Conservation (phyloP, 306 rosid species). For the Cajanus cajan region DNA sequence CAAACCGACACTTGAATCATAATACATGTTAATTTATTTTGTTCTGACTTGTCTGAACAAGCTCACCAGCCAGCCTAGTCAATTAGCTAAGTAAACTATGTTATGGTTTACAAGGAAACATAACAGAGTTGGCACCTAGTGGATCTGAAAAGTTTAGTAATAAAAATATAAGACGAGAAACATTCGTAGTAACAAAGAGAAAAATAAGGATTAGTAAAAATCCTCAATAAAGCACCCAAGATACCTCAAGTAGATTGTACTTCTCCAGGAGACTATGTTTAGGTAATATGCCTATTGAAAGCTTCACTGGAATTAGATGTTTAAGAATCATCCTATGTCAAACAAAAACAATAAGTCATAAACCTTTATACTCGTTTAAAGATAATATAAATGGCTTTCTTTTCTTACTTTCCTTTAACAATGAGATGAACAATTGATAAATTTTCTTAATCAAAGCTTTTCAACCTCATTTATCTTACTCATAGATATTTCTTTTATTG, state of each 20-base stretch:
- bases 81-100: not conserved
- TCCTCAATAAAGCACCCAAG: constrained; percentile 12
- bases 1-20: not conserved
- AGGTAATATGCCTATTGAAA: constrained; percentile 93
- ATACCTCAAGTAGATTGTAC: constrained; percentile 83
- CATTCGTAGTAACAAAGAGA: not conserved
- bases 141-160: not conserved
- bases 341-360: constrained; percentile 27
- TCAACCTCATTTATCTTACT: not conserved
- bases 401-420: not conserved
- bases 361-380: not conserved
- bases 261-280: constrained; percentile 64
- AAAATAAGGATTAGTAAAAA: not conserved
- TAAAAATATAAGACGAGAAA: not conserved
- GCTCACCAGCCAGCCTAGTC: constrained; percentile 14
- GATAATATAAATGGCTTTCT: constrained; percentile 8
- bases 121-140: not conserved
- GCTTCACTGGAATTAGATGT: constrained; percentile 95
- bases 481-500: not conserved
- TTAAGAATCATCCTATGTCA: constrained; percentile 83
- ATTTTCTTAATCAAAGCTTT: not conserved
- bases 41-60: not conserved
- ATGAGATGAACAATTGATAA: not conserved
- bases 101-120: not conserved
- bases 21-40: not conserved